Conservation (phyloP, 2,329 filamentous ascomycete species). For the Ilyonectria mors-panacis region DNA sequence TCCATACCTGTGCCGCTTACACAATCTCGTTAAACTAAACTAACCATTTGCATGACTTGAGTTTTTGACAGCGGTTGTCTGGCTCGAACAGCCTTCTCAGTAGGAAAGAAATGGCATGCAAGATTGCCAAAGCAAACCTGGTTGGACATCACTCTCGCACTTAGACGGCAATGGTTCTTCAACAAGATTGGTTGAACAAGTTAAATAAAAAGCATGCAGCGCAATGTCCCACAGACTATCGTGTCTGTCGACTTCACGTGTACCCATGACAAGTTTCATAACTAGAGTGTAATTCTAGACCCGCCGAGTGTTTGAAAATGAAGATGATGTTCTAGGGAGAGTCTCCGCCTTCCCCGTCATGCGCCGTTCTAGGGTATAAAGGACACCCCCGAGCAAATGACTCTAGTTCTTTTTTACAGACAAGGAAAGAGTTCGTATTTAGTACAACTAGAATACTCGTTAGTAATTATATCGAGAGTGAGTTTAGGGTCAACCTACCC, state of each 20-base stretch:
- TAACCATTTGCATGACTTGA: not conserved
- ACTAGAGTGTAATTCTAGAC: constrained; percentile 28
- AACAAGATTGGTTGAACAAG: constrained; percentile 18
- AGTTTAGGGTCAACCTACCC: constrained; percentile 30
- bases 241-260: constrained; percentile 20
- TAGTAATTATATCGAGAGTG: not conserved
- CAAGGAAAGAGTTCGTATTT: constrained; percentile 6
- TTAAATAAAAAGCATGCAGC: constrained; percentile 13
- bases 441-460: constrained; percentile 36
- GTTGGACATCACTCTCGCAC: not conserved
- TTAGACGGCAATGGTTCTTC: not conserved
- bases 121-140: no score
- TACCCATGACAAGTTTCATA: constrained; percentile 29
- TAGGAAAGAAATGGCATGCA: no score
- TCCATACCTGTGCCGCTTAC: not conserved
- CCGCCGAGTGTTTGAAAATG: constrained; percentile 19
- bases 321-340: constrained; percentile 20
- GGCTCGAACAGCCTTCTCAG: no score
- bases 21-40: no score
- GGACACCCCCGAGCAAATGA: constrained; percentile 1
- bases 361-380: constrained; percentile 30
- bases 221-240: constrained; percentile 24
- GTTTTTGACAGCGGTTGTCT: no score
- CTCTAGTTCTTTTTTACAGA: constrained; percentile 20
- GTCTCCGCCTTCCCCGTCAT: constrained; percentile 18